Base-by-base conservation (phyloP, 1,284 basidiomycete species). In the Ganoderma resinaceum region DNA sequence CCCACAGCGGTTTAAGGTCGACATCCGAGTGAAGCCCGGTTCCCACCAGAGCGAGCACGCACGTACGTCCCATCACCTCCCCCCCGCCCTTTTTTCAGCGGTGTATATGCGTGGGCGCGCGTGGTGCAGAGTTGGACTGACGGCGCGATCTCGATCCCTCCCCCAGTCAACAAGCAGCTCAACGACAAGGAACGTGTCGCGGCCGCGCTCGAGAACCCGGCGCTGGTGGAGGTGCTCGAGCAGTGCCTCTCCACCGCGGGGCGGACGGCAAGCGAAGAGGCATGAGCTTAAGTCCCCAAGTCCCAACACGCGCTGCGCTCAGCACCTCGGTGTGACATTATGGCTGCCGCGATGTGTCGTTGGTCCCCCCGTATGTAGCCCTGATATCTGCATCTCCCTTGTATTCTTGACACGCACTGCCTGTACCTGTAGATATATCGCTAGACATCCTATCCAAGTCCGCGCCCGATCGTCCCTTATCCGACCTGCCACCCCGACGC, bases 171-270 rank as follows among this genome's bases (percentile, higher is more conserved):
- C 84, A 99, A 99, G 81, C 97, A 99, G 78, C 85, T 99, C 59
- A 99, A 99, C 78, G 97, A 99, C 82, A 99, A 99, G 81, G 97
- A 99, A 82, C 87, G 97, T 61, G 98, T 99, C 0, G 97, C 97
- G 31, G 98, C 98, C 11, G 98, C 97, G 0, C 85, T 99, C 43
- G 97, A 99, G 80, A 99, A 99, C 80, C 86, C 88, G 12, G 89
- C 94, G 53, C 86, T 99, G 6, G 80, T 98, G 3, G 91, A 93
- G 66, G 95, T 97, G 0, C 90, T 99, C 2, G 96, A 98, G 78
- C 92, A 93, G 61, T 97, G 95, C 78, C 85, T 99, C 43, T 76
- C 75, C 16, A 74, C 72, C 7, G 75, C 63, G 8, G 73, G 72
- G 5, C 46, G 64, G 14, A 29, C 37, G 11, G 33, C 29, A 5